Base-by-base conservation (phyloP, 2,329 filamentous ascomycete species). In the Cladosporium sphaerospermum region DNA sequence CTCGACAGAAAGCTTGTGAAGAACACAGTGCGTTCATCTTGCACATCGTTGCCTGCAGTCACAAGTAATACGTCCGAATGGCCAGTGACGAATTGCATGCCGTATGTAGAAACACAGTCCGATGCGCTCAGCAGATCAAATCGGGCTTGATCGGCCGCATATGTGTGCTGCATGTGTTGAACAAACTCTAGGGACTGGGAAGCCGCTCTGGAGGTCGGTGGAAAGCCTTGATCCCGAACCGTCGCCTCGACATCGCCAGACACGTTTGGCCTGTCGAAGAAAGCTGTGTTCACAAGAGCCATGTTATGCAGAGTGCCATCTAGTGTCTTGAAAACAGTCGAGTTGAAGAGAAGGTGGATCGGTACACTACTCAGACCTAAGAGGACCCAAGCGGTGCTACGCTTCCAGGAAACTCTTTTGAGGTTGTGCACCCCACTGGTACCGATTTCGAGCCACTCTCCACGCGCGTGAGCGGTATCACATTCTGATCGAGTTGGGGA, bases 401-500 rank as follows among this genome's bases (percentile, higher is more conserved):
- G 55, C 19, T 52, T 52, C 49, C 59, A 55, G 8, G 53, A 56
- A 9, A 68, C 62, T n/a, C 54, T 46, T 19, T 42, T 45, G 16
- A 73, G 33, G 55, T 75, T 77, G 1, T 71, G 63, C 3, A 70
- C 32, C 34, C 72, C 75, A 9, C 70, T 64, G 2, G 75, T 61
- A 0, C 78, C 75, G 45, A 78, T 73, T 33, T 75, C 71, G 1
- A 79, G 61, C 69, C 71, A 74, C 13, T 57, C 63, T 2, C 67
- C 62, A 47, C 60, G 57, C 0, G 56, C 47, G 63, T 82, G 79
- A 0, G 76, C 76, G 13, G 57, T 59, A 45, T 81, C 73, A 9
- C 81, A 61, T 40, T 81, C 76, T n/a, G 37, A 33, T 28, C 79
- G 64, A 1, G 74, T 79, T 0, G 78, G 78, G 1, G 77, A 71